phyloP scores from a whole-genome alignment of 352 stramenopile genomes.

The Phytophthora sp. region DNA sequence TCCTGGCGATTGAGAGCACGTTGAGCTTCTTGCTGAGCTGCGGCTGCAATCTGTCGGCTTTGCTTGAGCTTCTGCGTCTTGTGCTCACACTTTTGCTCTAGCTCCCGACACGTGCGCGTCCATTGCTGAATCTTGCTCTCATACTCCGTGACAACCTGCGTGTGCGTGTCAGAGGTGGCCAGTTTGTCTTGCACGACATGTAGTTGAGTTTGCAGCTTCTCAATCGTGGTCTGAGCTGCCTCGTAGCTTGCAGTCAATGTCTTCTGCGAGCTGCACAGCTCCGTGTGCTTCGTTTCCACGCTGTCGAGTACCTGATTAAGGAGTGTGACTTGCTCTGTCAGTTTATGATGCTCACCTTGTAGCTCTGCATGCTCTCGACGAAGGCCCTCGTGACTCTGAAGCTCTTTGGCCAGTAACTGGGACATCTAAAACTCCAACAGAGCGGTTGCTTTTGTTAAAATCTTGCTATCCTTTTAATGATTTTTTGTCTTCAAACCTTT shows the following conservation, averaged over 20 bases:
- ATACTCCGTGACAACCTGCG: conserved; percentile 42
- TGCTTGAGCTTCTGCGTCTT: conserved; percentile 33
- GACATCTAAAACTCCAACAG: conserved; percentile 42
- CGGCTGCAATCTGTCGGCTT: conserved; percentile 27
- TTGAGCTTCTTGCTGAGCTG: conserved; percentile 31
- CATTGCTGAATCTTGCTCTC: conserved; percentile 50
- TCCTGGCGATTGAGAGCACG: conserved; percentile 31
- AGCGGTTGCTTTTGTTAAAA: too few relatives aligned
- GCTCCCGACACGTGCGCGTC: conserved; percentile 39
- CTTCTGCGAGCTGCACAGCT: conserved; percentile 37
- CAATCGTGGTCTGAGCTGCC: conserved; percentile 38
- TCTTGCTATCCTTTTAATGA: too few relatives aligned
- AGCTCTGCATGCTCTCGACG: conserved; percentile 41
- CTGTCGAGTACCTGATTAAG: conserved; percentile 45
- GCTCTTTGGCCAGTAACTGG: conserved; percentile 58
- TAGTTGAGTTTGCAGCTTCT: conserved; percentile 39
- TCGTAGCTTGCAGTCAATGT: conserved; percentile 41
- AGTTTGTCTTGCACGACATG: conserved; percentile 40
- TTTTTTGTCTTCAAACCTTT: conserved; percentile 35
- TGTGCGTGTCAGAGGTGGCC: conserved; percentile 20
- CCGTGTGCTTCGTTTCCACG: conserved; percentile 47
- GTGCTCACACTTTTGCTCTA: conserved; percentile 39
- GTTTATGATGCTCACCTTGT: conserved; percentile 28
- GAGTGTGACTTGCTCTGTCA: conserved; percentile 44
- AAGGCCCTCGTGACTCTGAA: conserved; percentile 43